Base-by-base conservation (phyloP, 441 rosid genomes). In the Eutrema salsugineum region DNA sequence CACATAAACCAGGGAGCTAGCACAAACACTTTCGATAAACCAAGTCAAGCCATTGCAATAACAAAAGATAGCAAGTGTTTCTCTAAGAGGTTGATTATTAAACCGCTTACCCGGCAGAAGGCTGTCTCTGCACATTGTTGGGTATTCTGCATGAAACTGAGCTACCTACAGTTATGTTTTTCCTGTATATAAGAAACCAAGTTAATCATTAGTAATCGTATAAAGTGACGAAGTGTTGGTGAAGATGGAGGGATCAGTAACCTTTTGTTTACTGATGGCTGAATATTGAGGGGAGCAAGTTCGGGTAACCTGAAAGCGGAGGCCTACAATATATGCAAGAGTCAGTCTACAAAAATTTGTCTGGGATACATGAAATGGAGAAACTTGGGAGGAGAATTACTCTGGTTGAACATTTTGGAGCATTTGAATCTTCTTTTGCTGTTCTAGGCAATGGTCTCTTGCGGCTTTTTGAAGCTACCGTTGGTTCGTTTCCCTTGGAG, bases 241-340 rank as follows among this genome's bases (percentile, higher is more conserved):
- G 14, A 71, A 42, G 63, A 38, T 43, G 14, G 15, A 2, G 57
- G 11, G 28, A 64, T 70, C 24, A 27, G 50, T 42, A 49, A 77
- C 80, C 97, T 88, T 76, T 65, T 83, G 54, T 82, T 80, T 74
- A 78, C 86, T 63, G 86, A 60, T 35, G 58, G 86, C 36, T 22
- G 80, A 64, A 39, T 69, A 54, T 38, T 67, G 68, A 79, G 68
- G 77, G 86, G 80, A 68, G 61, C 55, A 59, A 67, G 71, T 65
- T 78, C 75, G 20, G 88, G 67, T 54, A 65, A 75, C 71, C 53
- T 73, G 66, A 50, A 49, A 70, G 77, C 49, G 73, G 96, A 83
- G 63, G 83, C 87, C 97, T 94, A 72, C 80, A 77, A 46, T 69
- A 73, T 12, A 72, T 17, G 71, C 66, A 78, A 57, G 35, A 43